Percentiles rank a stretch among this genome's conserved stretches.
Conservation (phyloP, 305 asterid genomes). For the Galium porrigens region DNA sequence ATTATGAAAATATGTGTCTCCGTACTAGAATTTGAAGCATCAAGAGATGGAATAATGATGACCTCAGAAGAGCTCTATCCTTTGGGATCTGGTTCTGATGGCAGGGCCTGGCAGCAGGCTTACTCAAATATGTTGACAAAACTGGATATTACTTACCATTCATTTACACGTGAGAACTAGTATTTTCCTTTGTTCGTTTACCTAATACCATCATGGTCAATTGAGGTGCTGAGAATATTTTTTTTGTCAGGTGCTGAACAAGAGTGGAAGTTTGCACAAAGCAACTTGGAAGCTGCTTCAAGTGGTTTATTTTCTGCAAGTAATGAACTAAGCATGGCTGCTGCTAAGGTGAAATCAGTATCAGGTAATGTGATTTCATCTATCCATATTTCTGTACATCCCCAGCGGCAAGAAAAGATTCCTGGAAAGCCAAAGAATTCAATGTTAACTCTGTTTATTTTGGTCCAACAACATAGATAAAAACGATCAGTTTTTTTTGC, state of each 20-base stretch:
- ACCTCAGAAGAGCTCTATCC: conserved; percentile 41
- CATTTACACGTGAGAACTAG: conserved; percentile 58
- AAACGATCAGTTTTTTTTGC: not conserved
- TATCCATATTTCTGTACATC: not conserved
- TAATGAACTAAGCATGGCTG: conserved; percentile 67
- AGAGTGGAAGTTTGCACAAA: conserved; percentile 83
- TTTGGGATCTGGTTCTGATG: conserved; percentile 46
- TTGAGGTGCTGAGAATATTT: conserved; percentile 12
- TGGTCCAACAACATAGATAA: not conserved
- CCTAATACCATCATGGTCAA: not conserved
- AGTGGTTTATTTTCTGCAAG: conserved; percentile 63
- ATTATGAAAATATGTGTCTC: conserved; percentile 74
- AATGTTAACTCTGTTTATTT: not conserved
- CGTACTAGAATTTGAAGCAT: conserved; percentile 79
- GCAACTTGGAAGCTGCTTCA: conserved; percentile 92
- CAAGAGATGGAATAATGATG: conserved; percentile 71
- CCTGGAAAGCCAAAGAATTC: not conserved
- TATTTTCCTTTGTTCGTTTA: not conserved
- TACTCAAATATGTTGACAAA: conserved; percentile 55
- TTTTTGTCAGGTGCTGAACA: conserved; percentile 73
- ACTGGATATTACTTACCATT: conserved; percentile 65
- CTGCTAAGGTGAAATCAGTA: conserved; percentile 62
- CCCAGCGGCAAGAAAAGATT: not conserved
- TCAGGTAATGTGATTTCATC: conserved; percentile 47
- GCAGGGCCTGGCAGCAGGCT: conserved; percentile 80